Conservation (phyloP, 169 alveolate species). For the Cryptosporidium muris region DNA sequence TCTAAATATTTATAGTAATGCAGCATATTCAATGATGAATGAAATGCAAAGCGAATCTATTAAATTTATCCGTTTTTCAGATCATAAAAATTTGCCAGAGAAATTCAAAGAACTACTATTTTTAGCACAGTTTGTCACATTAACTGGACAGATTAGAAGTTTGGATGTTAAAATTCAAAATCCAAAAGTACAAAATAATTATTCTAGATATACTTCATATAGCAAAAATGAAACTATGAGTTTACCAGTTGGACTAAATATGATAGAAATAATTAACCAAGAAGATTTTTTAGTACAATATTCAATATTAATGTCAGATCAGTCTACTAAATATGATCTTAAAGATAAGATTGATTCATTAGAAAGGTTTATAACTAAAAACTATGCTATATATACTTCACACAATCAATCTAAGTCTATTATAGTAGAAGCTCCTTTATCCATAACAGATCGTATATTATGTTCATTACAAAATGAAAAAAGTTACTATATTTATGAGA, state of each 20-base stretch:
- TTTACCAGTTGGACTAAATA: slow-evolving; percentile 25
- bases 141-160: slow-evolving; percentile 27
- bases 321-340: neutral
- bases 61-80: neutral
- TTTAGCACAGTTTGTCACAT: neutral
- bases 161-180: slow-evolving; percentile 15
- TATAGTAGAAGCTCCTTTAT: neutral
- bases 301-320: neutral
- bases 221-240: neutral
- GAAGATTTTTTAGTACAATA: slow-evolving; percentile 49
- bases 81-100: neutral
- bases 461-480: neutral
- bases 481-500: slow-evolving; percentile 3
- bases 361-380: neutral
- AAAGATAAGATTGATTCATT: neutral
- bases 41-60: neutral
- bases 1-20: slow-evolving; percentile 4
- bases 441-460: neutral
- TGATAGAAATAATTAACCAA: slow-evolving; percentile 26
- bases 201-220: too few species aligned
- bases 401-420: neutral
- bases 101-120: neutral
- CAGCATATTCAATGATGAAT: neutral
- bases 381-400: slow-evolving; percentile 27
- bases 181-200: neutral